Evolutionary conservation across 2,329 filamentous ascomycete species (phyloP).

Genomic region (Mycosphaerelloides madeirae): DNA sequence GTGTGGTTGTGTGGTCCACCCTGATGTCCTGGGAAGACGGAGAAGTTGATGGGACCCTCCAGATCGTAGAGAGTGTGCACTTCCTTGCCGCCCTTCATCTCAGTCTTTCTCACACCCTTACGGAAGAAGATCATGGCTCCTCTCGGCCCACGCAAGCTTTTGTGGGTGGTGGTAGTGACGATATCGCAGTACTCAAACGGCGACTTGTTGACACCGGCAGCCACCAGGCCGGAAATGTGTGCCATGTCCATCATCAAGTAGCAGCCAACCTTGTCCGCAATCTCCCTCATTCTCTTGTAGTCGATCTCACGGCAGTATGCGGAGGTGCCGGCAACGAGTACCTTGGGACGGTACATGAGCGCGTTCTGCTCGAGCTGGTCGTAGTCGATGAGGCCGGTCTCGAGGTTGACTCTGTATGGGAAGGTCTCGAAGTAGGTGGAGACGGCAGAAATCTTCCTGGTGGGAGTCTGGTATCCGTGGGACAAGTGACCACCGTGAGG

Average conservation of each 20-base stretch:
- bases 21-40: slow-evolving; percentile 96
- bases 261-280: slow-evolving; percentile 83
- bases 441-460: slow-evolving; percentile 96
- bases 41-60: slow-evolving; percentile 88
- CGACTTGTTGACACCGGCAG: slow-evolving; percentile 82
- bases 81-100: slow-evolving; percentile 68
- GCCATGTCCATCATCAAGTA: slow-evolving; percentile 96
- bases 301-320: slow-evolving; percentile 96
- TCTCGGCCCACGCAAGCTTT: slow-evolving; percentile 88
- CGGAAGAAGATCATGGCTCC: slow-evolving; percentile 99
- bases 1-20: slow-evolving; percentile 99
- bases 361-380: slow-evolving; percentile 83
- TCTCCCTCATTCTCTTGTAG: slow-evolving; percentile 85
- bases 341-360: slow-evolving; percentile 85
- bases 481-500: slow-evolving; percentile 91
- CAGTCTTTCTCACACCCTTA: slow-evolving; percentile 77
- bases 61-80: slow-evolving; percentile 84
- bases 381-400: slow-evolving; percentile 93
- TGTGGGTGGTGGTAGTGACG: slow-evolving; percentile 97
- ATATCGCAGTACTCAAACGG: slow-evolving; percentile 89
- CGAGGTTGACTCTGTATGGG: slow-evolving; percentile 85
- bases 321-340: slow-evolving; percentile 89
- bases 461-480: slow-evolving; percentile 95
- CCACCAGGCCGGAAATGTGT: slow-evolving; percentile 90
- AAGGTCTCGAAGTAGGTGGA: slow-evolving; percentile 99